These are phyloP conservation scores for Coniosporium tulheliwenetii DNA, from an alignment of 2,329 filamentous ascomycete species.

Conservation along the genomic window DNA sequence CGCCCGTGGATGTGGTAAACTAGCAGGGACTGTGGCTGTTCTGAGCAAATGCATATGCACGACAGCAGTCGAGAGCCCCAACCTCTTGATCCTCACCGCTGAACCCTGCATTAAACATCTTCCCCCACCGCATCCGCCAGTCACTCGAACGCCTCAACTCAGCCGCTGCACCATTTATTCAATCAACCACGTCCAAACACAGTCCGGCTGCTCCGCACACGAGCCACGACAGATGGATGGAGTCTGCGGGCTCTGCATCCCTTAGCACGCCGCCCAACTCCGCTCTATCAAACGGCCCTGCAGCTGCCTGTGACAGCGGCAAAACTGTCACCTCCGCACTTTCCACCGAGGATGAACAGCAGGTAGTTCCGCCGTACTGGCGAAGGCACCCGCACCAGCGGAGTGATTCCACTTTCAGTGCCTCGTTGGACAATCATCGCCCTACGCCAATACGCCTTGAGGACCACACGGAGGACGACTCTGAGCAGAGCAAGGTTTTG, in stretches of 20 bases:
- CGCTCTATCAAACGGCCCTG: neutral
- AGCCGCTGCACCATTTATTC: too few relatives aligned
- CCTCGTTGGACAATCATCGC: constrained; percentile 13
- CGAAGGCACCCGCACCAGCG: constrained; percentile 19
- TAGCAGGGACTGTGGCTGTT: too few relatives aligned
- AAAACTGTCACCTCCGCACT: too few relatives aligned
- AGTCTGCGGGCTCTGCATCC: constrained; percentile 16
- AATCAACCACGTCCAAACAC: too few relatives aligned
- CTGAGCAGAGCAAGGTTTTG: constrained; percentile 39
- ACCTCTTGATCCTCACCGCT: constrained; percentile 1
- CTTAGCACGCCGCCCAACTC: constrained; percentile 5
- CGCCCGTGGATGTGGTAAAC: too few relatives aligned
- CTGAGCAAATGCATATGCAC: too few relatives aligned
- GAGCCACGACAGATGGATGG: constrained; percentile 19
- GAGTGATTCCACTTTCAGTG: constrained; percentile 17
- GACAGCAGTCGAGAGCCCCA: too few relatives aligned
- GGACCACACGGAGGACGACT: constrained; percentile 45
- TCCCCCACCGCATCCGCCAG: too few relatives aligned
- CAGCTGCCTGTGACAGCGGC: neutral
- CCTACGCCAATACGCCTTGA: constrained; percentile 41
- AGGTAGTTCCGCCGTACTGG: constrained; percentile 30
- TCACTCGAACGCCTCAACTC: too few relatives aligned
- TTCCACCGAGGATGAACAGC: too few relatives aligned
- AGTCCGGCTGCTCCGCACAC: neutral
- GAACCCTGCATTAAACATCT: neutral